Percentiles rank a stretch among this genome's conserved stretches.
These are phyloP conservation scores for Luffa aegyptiaca DNA, from an alignment of 306 rosid genomes.

Conservation along the genomic window DNA sequence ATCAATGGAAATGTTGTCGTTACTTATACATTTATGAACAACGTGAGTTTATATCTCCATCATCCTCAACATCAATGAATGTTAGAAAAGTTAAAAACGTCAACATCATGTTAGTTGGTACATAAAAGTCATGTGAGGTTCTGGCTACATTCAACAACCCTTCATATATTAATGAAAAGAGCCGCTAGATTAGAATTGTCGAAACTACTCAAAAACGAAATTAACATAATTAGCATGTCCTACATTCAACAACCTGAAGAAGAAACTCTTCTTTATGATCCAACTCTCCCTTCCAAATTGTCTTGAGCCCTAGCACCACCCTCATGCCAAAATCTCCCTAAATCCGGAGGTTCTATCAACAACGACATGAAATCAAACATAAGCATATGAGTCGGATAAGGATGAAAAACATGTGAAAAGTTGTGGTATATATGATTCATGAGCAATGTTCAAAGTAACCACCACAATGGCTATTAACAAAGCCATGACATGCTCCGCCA, in stretches of 20 bases:
- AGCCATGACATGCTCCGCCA: constrained; percentile 16
- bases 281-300: too few relatives aligned
- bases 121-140: neutral
- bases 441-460: neutral
- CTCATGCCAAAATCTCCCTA: too few relatives aligned
- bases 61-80: neutral
- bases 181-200: neutral
- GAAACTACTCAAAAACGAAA: neutral
- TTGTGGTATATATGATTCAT: neutral
- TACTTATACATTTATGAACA: neutral
- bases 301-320: too few relatives aligned
- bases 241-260: too few relatives aligned
- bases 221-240: neutral
- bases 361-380: too few relatives aligned
- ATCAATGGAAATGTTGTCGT: too few relatives aligned
- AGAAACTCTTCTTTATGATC: too few relatives aligned
- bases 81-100: neutral
- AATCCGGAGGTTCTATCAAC: too few relatives aligned
- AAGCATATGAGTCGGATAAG: neutral
- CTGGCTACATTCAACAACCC: neutral
- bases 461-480: neutral
- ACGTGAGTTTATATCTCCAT: too few relatives aligned
- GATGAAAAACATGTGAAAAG: neutral
- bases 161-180: neutral
- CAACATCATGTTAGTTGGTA: neutral